Percentiles rank a stretch among this genome's conserved stretches.
These are phyloP conservation scores for Gigaspora rosea DNA, from an alignment of 192 early-diverging fungal species.

Conservation along the genomic window DNA sequence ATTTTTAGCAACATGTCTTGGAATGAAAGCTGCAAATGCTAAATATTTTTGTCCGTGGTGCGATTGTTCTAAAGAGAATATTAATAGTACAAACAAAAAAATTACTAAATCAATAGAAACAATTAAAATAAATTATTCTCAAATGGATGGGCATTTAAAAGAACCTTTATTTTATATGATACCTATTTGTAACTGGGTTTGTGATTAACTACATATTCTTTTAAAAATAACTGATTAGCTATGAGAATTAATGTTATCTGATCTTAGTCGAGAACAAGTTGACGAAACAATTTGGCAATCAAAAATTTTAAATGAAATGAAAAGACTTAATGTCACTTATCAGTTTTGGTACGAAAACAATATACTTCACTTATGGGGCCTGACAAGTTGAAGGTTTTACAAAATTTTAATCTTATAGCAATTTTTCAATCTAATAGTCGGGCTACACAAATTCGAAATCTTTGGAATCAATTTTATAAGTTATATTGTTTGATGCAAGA, in stretches of 20 bases:
- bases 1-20: not conserved
- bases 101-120: not conserved
- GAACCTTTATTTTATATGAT: not conserved
- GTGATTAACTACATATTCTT: not conserved
- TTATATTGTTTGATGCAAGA: not conserved
- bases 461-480: not conserved
- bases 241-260: not conserved
- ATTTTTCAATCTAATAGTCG: not conserved
- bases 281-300: not conserved
- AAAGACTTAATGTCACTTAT: not conserved
- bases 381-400: not conserved
- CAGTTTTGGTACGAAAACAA: not conserved
- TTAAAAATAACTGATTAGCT: not conserved
- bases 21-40: not conserved
- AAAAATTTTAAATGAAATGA: not conserved
- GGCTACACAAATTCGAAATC: not conserved
- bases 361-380: not conserved
- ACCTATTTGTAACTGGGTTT: not conserved
- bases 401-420: not conserved
- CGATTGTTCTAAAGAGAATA: not conserved
- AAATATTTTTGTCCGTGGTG: not conserved
- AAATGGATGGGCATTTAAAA: not conserved
- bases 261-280: not conserved
- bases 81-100: not conserved
- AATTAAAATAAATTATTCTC: not conserved